Evolutionary conservation across 2,329 filamentous ascomycete genomes (phyloP).

Genomic region (Fusarium pseudograminearum): DNA sequence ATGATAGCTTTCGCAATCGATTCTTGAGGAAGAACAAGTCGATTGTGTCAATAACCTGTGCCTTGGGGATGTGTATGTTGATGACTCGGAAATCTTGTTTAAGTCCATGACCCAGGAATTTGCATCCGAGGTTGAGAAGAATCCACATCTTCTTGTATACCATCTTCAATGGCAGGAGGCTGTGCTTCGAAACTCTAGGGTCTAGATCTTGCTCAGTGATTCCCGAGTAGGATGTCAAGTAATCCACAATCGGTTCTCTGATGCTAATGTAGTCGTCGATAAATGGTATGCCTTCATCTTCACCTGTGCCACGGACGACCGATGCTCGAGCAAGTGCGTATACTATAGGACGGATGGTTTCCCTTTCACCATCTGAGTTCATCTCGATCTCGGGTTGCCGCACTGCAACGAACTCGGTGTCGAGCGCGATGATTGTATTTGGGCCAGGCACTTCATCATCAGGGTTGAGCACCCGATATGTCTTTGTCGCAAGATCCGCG

Average conservation of each 20-base stretch:
- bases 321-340: conserved; percentile 94
- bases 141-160: conserved; percentile 99
- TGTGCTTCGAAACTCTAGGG: conserved; percentile 79
- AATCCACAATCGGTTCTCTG: conserved; percentile 91
- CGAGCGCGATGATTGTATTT: conserved; percentile 84
- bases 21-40: conserved; percentile 87
- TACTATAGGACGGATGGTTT: conserved; percentile 90
- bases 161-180: conserved; percentile 86
- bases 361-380: conserved; percentile 89
- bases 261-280: conserved; percentile 98
- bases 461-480: conserved; percentile 69
- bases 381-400: conserved; percentile 96
- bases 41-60: conserved; percentile 94
- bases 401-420: conserved; percentile 95
- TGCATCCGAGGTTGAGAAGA: conserved; percentile 90
- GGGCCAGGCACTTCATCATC: conserved; percentile 74
- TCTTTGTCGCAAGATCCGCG: conserved; percentile 58
- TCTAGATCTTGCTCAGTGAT: conserved; percentile 90
- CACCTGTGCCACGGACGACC: conserved; percentile 83
- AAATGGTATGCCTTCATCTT: conserved; percentile 84
- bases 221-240: conserved; percentile 93
- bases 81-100: conserved; percentile 97
- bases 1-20: conserved; percentile 85
- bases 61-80: conserved; percentile 93
- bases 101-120: conserved; percentile 93